Evolutionary conservation across 2,329 filamentous ascomycete genomes (phyloP).

Genomic region (Colletotrichum sp.): DNA sequence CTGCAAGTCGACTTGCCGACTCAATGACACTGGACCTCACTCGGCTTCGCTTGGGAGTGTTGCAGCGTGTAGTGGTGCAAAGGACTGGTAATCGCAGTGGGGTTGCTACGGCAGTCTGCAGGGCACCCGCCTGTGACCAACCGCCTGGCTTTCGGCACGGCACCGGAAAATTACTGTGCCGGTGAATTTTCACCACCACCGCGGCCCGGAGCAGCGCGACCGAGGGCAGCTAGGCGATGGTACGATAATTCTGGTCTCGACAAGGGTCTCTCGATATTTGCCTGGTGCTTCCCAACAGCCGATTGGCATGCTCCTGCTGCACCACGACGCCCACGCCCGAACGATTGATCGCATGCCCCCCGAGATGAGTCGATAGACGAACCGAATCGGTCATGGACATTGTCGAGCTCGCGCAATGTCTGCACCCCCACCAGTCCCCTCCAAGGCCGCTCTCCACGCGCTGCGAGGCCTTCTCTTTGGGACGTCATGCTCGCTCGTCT

Average conservation of each 20-base stretch:
- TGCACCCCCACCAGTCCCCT: conserved; percentile 53
- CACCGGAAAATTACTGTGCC: neutral
- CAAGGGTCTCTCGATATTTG: neutral
- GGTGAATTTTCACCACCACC: neutral
- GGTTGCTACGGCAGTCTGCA: neutral
- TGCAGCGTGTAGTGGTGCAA: neutral
- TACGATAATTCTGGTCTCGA: neutral
- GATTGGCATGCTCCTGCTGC: neutral
- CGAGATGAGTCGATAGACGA: conserved; percentile 7
- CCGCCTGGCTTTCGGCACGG: neutral
- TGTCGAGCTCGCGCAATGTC: conserved; percentile 40
- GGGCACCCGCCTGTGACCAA: neutral
- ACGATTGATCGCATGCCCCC: neutral
- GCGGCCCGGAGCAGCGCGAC: neutral
- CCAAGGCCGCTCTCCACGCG: conserved; percentile 59
- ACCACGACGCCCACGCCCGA: neutral
- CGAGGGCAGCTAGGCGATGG: neutral
- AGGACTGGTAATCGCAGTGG: neutral
- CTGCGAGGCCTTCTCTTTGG: conserved; percentile 61
- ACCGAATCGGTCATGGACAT: conserved; percentile 16
- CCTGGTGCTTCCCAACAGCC: neutral
- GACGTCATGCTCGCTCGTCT: conserved; percentile 60
- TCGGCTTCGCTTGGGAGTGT: neutral
- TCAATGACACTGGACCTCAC: neutral
- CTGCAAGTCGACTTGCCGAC: neutral